These are phyloP conservation scores for Mucor plumbeus DNA, from an alignment of 371 early-diverging fungal genomes.

Conservation along the genomic window DNA sequence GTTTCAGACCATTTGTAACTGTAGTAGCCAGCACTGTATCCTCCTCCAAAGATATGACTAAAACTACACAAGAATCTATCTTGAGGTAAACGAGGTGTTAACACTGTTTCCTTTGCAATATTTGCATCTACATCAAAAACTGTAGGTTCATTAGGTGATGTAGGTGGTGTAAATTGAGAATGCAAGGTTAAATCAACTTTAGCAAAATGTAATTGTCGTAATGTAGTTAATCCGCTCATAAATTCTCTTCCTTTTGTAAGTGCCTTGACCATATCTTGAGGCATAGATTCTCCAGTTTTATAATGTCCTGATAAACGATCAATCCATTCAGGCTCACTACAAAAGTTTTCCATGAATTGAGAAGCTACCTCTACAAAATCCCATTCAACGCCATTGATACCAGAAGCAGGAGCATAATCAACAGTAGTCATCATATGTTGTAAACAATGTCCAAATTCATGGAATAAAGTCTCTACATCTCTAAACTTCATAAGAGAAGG, in stretches of 20 bases:
- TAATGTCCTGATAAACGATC: slow-evolving; percentile 59
- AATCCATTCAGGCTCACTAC: slow-evolving; percentile 65
- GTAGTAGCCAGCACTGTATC: slow-evolving; percentile 71
- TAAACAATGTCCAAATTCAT: slow-evolving; percentile 74
- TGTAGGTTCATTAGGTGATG: slow-evolving; percentile 33
- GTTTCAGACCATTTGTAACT: slow-evolving; percentile 76
- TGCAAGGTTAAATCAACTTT: slow-evolving; percentile 65
- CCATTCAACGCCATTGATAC: slow-evolving; percentile 75
- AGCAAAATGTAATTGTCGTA: slow-evolving; percentile 68
- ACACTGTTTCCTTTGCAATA: slow-evolving; percentile 55
- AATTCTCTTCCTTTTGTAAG: slow-evolving; percentile 58
- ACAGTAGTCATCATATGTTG: slow-evolving; percentile 74
- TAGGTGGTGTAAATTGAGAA: slow-evolving; percentile 51
- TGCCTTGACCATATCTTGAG: slow-evolving; percentile 63
- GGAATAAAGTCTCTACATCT: slow-evolving; percentile 71
- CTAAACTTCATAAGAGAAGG: slow-evolving; percentile 69
- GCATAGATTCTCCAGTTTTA: slow-evolving; percentile 65
- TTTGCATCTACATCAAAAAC: slow-evolving; percentile 64
- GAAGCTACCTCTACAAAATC: slow-evolving; percentile 70
- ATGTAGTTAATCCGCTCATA: slow-evolving; percentile 64
- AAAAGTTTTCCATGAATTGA: slow-evolving; percentile 78
- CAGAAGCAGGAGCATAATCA: slow-evolving; percentile 70
- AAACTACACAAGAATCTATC: slow-evolving; percentile 70
- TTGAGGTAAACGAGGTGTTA: slow-evolving; percentile 58
- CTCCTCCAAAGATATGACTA: slow-evolving; percentile 70